These are phyloP conservation scores for Mucor saturninus DNA, from an alignment of 371 early-diverging fungal species.

Conservation along the genomic window DNA sequence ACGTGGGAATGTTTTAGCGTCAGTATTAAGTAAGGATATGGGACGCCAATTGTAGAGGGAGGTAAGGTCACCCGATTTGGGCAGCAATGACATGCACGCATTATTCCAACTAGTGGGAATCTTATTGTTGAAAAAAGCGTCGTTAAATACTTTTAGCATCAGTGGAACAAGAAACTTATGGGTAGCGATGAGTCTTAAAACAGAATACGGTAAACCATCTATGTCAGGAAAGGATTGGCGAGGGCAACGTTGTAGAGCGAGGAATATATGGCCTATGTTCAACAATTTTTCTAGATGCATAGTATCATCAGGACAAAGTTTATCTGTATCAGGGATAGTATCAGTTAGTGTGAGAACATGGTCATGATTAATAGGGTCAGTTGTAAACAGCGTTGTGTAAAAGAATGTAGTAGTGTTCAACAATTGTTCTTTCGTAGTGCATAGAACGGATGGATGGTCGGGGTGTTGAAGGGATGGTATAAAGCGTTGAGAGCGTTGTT, in stretches of 20 bases:
- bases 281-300: no score
- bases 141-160: constrained; percentile 19
- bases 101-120: constrained; percentile 34
- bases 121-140: constrained; percentile 10
- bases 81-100: constrained; percentile 28
- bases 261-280: no score
- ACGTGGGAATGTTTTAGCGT: constrained; percentile 25
- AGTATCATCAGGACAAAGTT: no score
- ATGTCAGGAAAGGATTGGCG: constrained; percentile 9
- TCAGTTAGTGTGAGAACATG: neutral
- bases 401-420: neutral
- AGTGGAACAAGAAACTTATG: neutral
- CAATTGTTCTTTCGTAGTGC: neutral
- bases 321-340: no score
- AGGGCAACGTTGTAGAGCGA: no score
- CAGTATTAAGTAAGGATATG: constrained; percentile 17
- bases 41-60: constrained; percentile 29
- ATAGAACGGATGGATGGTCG: neutral
- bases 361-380: neutral
- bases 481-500: neutral
- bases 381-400: neutral
- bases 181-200: neutral
- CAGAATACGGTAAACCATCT: constrained; percentile 9
- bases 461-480: neutral
- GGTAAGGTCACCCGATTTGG: constrained; percentile 27